Evolutionary conservation across 129 eudicot genomes (phyloP).

Genomic region (sunflower (Helianthus annuus)): DNA sequence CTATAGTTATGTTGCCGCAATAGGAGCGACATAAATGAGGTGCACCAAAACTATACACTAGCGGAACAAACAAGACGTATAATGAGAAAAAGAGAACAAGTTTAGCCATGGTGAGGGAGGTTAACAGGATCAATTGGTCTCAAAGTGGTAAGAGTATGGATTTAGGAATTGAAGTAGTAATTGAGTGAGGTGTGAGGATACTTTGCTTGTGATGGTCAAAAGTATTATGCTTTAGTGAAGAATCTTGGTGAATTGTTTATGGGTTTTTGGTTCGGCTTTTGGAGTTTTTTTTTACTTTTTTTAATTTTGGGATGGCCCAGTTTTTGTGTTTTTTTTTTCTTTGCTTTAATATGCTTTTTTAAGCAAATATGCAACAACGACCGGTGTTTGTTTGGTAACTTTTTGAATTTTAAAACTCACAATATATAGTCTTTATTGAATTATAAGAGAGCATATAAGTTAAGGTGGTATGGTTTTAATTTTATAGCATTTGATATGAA

Average conservation of each 20-base stretch:
- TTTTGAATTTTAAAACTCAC: neutral
- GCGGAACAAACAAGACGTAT: conserved; percentile 19
- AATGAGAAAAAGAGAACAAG: conserved; percentile 16
- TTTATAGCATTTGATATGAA: neutral
- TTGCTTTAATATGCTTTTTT: conserved; percentile 37
- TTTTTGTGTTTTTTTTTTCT: conserved; percentile 27
- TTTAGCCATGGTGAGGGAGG: conserved; percentile 42
- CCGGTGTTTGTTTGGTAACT: neutral
- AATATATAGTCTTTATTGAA: neutral
- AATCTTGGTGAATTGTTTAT: conserved; percentile 55
- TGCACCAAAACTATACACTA: conserved; percentile 31
- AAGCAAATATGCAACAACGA: neutral
- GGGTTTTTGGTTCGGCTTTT: conserved; percentile 35
- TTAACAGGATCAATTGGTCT: conserved; percentile 18
- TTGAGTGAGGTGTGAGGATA: conserved; percentile 34
- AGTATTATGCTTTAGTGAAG: conserved; percentile 39
- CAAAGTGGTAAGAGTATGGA: conserved; percentile 16
- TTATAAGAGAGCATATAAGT: neutral
- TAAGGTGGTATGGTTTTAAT: neutral
- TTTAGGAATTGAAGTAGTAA: conserved; percentile 27
- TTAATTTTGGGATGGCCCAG: conserved; percentile 16
- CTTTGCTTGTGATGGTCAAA: conserved; percentile 54
- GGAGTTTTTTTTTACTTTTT: neutral
- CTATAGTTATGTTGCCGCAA: conserved; percentile 84
- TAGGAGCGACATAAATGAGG: conserved; percentile 71